Base-by-base conservation (phyloP, 306 rosid genomes). In the Cotoneaster glaucophyllus region DNA sequence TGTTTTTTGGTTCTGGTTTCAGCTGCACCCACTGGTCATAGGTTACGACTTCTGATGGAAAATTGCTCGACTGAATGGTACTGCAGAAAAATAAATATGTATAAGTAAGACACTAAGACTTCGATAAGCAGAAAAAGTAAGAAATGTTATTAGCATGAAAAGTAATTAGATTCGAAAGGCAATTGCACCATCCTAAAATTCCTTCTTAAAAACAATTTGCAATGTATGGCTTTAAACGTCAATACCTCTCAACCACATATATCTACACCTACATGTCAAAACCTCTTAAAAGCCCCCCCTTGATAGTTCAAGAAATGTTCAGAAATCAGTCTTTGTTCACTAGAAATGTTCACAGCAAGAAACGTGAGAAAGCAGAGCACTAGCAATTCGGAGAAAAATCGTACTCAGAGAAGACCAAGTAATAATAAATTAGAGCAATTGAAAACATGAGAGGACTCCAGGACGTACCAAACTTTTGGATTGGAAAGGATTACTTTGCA, bases 21-120 rank as follows among this genome's bases (percentile, higher is more conserved):
- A 86, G 84, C 61, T 85, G 88, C 24, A 70, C 52, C 97, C 91
- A 90, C 80, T 90, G 89, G 37, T 95, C 96, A 76, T 90, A 74
- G 57, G 90, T 77, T 72, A 92, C 77, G 71, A 95, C 93, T 80
- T 95, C 98, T 56, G 92, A 73, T 48, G 97, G 90, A 78, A 92
- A 90, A 83, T 73, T 3, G 80, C 82, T 70, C 10, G 85, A 75
- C 52, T 82, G 85, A 84, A 92, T 45, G 74, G 81, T 48, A 71
- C 98, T 95, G 76, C 81, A 87, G 41, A 73, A 45, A 82, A 79
- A 77, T 4, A 70, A 24, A 15, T 25, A 21, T 25, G 17, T 17
- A 45, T 53, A 39, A 67, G 83, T 14, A 79, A 37, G 54, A 48
- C 54, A 48, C 21, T 48, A 15, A 48, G 54, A 48, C 21, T 15